Evolutionary conservation across 768 basidiomycete genomes (phyloP), one percentile per base, ranked within the genome.

Genomic region (Floccularia luteovirens): DNA sequence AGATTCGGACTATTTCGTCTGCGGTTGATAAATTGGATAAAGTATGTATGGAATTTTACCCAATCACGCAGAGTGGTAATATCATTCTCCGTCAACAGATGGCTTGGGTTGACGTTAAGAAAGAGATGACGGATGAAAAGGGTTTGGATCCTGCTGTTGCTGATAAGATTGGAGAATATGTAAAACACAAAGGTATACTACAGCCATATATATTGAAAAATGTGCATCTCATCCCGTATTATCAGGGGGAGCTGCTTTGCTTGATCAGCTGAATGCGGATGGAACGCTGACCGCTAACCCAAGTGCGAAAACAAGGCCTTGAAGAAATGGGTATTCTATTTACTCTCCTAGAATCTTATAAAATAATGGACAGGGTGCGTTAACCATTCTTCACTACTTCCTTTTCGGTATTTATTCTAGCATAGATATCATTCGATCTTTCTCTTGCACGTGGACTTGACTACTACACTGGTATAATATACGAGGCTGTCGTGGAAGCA

Each of bases 11-110:
- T 11, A 98, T 98, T 47, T 94, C 91, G 0, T 93, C 90, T 12
- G 94, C 96, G 0, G 94, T 98, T 7, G 96, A 99, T 62, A 99
- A 98, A 59, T 77, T 99, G 8, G 96, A 99, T 72, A 99, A 98
- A 34, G 32, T 34, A 34, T 34, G 16, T 34, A 6, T 17, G 7
- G 77, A 87, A 30, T 30, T 10, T 10, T 30, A 30, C 14, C 27
- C 14, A 14, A 14, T 30, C 27, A 30, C 27, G 14, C 14, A 86
- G 40, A 20, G 63, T 51, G 13, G 20, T 30, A 14, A 14, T 30
- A 14, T 14, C 27, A 10, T 30, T 30, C 27, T 10, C 8, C 27
- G 27, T 10, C 14, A 10, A 14, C 14, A 91, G 89, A 62, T 84
- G 17, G 76, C 94, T 0, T 99, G 96, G 94, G 53, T 58, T 2